Evolutionary conservation across 192 early-diverging fungal genomes (phyloP).

Genomic region (Coemansia sp.): DNA sequence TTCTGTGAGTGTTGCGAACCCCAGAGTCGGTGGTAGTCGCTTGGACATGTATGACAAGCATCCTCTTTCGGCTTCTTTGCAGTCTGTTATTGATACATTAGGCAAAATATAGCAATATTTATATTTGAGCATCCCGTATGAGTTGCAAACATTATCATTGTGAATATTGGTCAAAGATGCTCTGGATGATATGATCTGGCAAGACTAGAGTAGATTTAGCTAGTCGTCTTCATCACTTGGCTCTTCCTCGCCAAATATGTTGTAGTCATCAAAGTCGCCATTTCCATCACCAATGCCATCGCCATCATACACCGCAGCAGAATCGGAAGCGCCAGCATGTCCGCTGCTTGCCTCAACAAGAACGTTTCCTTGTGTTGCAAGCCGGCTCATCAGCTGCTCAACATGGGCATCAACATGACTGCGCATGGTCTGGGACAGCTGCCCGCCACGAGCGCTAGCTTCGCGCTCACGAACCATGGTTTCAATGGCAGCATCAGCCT

Average conservation of each 20-base stretch:
- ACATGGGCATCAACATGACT: constrained; percentile 32
- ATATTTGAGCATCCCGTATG: not conserved
- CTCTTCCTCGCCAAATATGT: constrained; percentile 32
- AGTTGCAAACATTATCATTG: not conserved
- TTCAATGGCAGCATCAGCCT: constrained; percentile 7
- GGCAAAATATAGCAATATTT: constrained; percentile 1
- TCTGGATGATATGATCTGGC: not conserved
- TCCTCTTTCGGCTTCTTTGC: not conserved
- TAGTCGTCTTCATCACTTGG: constrained; percentile 7
- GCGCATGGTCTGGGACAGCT: constrained; percentile 19
- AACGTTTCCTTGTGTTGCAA: constrained; percentile 12
- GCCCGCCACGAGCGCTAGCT: constrained; percentile 9
- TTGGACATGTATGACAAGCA: constrained; percentile 1
- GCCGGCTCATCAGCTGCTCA: constrained; percentile 34
- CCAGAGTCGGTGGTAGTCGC: not conserved
- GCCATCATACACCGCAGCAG: no score
- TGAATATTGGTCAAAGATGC: not conserved
- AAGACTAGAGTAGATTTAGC: not conserved
- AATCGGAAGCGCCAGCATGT: not conserved
- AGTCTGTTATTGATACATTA: constrained; percentile 6
- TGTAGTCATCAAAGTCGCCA: constrained; percentile 26
- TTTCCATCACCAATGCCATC: constrained; percentile 4
- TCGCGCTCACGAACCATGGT: constrained; percentile 22
- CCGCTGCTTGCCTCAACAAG: not conserved
- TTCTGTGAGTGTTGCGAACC: not conserved